Evolutionary conservation across 1,284 basidiomycete genomes (phyloP).

Genomic region (Moesziomyces globuligerus): DNA sequence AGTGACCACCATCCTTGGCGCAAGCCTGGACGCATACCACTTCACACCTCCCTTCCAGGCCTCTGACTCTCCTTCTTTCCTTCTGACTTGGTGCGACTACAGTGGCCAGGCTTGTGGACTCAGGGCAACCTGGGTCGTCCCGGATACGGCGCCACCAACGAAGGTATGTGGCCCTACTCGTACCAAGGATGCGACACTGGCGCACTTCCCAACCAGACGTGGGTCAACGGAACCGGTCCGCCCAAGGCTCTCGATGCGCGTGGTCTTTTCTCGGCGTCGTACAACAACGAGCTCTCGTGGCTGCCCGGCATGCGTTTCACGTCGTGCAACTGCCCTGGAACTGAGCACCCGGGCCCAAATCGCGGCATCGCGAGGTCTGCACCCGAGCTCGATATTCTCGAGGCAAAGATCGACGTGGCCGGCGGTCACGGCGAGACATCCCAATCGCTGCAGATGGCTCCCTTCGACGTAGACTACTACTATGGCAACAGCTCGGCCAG

Average conservation of each 20-base stretch:
- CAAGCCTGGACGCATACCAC: neutral
- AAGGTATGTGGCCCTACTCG: slow-evolving; percentile 68
- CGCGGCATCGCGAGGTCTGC: slow-evolving; percentile 58
- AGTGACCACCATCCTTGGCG: neutral
- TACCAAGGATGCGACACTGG: slow-evolving; percentile 67
- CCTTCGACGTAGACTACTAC: slow-evolving; percentile 63
- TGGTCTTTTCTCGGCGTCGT: slow-evolving; percentile 29
- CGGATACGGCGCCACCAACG: slow-evolving; percentile 65
- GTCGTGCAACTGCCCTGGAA: slow-evolving; percentile 61
- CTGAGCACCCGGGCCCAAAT: slow-evolving; percentile 63
- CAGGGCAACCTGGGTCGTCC: slow-evolving; percentile 64
- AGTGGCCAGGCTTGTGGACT: slow-evolving; percentile 69
- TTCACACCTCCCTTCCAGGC: slow-evolving; percentile 10
- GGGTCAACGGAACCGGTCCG: slow-evolving; percentile 53
- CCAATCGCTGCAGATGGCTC: slow-evolving; percentile 66
- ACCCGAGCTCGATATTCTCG: slow-evolving; percentile 67
- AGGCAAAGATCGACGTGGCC: slow-evolving; percentile 71
- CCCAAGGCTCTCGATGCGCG: slow-evolving; percentile 37
- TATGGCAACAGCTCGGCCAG: slow-evolving; percentile 46
- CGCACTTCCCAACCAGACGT: slow-evolving; percentile 60
- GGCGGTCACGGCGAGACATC: slow-evolving; percentile 56
- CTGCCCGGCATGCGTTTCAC: slow-evolving; percentile 62
- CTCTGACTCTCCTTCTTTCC: neutral
- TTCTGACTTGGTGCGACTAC: slow-evolving; percentile 60
- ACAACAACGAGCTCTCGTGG: slow-evolving; percentile 52